Evolutionary conservation across 768 basidiomycete genomes (phyloP).

Genomic region (Tephrocybe rancida): DNA sequence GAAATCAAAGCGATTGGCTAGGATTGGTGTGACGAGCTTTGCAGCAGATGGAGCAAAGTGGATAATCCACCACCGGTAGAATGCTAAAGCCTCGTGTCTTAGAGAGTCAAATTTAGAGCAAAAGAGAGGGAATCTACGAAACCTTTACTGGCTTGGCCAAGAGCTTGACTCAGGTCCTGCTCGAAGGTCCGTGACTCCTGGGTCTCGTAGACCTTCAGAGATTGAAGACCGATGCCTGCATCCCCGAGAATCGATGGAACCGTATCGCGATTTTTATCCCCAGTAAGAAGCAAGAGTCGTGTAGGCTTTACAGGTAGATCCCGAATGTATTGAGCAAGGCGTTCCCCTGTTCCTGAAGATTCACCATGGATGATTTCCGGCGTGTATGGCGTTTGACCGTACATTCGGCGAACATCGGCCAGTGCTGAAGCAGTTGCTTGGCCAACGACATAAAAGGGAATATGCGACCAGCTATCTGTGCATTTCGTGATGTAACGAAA

Average conservation of each 20-base stretch:
- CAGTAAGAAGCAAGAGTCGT: constrained; percentile 73
- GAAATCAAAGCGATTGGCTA: constrained; percentile 49
- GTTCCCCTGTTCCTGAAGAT: constrained; percentile 67
- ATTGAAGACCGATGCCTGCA: constrained; percentile 44
- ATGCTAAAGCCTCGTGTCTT: constrained; percentile 16
- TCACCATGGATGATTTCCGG: constrained; percentile 40
- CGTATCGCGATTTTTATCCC: constrained; percentile 84
- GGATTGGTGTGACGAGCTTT: constrained; percentile 51
- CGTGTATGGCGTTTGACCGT: constrained; percentile 23
- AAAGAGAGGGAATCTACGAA: not conserved
- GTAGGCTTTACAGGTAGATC: constrained; percentile 25
- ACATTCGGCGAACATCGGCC: constrained; percentile 30
- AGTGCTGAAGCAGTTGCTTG: constrained; percentile 58
- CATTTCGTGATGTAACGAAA: constrained; percentile 4
- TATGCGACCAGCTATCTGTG: constrained; percentile 49
- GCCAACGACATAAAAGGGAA: constrained; percentile 84
- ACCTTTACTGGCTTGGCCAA: constrained; percentile 29
- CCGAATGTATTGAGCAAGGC: constrained; percentile 67
- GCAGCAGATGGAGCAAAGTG: constrained; percentile 79
- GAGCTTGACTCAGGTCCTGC: constrained; percentile 36
- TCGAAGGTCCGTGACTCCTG: constrained; percentile 54
- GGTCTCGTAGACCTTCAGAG: constrained; percentile 74
- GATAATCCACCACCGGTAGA: constrained; percentile 63
- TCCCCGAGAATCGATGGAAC: constrained; percentile 51
- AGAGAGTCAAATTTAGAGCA: constrained; percentile 2